These are phyloP conservation scores for Globisporangium splendens DNA, from an alignment of 352 stramenopile genomes.

Conservation along the genomic window DNA sequence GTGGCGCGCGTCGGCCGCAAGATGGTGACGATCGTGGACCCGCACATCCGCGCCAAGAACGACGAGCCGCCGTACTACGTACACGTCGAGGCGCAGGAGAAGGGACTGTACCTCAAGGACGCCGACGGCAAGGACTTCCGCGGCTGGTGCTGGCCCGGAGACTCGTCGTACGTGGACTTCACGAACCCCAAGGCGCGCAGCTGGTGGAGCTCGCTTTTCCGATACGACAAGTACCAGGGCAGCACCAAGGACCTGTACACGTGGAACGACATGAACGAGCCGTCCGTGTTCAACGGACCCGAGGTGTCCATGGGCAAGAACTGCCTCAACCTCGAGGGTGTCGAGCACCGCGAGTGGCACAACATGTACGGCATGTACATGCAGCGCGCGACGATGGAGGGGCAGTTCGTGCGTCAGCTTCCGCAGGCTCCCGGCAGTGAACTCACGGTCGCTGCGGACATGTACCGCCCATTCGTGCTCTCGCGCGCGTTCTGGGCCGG, in stretches of 20 bases:
- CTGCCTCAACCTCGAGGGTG: constrained; percentile 84
- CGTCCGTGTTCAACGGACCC: constrained; percentile 98
- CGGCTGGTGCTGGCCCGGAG: constrained; percentile 99
- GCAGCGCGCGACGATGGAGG: constrained; percentile 94
- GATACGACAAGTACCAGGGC: constrained; percentile 92
- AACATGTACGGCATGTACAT: constrained; percentile 99
- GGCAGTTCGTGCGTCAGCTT: constrained; percentile 80
- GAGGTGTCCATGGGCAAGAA: constrained; percentile 99
- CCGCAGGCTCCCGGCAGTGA: constrained; percentile 26
- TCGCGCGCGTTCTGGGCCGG: constrained; percentile 97
- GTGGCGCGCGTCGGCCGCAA: constrained; percentile 91
- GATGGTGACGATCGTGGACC: constrained; percentile 99
- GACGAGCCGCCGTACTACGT: constrained; percentile 90
- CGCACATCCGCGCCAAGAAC: constrained; percentile 97
- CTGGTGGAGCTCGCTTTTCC: constrained; percentile 97
- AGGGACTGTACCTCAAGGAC: constrained; percentile 96
- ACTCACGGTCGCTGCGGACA: constrained; percentile 49
- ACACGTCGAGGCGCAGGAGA: constrained; percentile 67
- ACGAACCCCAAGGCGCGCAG: constrained; percentile 89
- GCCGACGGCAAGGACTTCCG: constrained; percentile 96
- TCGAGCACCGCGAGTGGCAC: constrained; percentile 99
- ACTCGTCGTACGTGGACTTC: constrained; percentile 98
- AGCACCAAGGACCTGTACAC: constrained; percentile 94
- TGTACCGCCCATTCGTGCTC: constrained; percentile 96
- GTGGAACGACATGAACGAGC: constrained; percentile 99